A percentile compares a stretch with the other conserved stretches of the same genome.
Conservation (phyloP, 441 rosid genomes). For the Erodium trifolium region DNA sequence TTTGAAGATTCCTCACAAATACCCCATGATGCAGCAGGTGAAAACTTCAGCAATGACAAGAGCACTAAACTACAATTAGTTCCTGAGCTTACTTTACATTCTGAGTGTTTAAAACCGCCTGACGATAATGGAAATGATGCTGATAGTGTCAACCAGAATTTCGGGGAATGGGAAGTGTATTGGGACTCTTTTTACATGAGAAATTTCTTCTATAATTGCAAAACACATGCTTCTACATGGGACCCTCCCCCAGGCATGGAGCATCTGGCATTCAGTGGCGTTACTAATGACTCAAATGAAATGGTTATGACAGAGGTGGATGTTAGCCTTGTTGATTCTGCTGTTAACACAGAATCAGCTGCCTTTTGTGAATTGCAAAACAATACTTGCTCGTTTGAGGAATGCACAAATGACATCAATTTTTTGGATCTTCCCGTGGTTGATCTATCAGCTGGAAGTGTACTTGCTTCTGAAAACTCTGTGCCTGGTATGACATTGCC, state of each 20-base stretch:
- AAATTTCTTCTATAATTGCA: conserved; percentile 54
- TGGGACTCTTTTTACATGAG: conserved; percentile 68
- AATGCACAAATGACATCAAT: conserved; percentile 19
- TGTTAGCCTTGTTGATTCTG: conserved; percentile 19
- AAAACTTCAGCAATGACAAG: conserved; percentile 15
- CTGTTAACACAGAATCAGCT: conserved; percentile 10
- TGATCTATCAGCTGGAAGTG: conserved; percentile 16
- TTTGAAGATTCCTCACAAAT: conserved; percentile 17
- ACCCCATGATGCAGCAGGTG: conserved; percentile 17
- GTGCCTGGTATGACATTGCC: conserved; percentile 15
- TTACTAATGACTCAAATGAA: conserved; percentile 24
- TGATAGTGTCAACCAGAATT: conserved; percentile 20
- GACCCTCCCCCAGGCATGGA: conserved; percentile 62
- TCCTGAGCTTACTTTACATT: conserved; percentile 23
- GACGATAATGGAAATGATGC: conserved; percentile 22
- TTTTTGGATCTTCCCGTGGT: conserved; percentile 27
- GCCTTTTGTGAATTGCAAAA: conserved; percentile 18
- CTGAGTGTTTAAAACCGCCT: conserved; percentile 25
- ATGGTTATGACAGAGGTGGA: conserved; percentile 25
- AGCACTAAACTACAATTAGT: conserved; percentile 16
- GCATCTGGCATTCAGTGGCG: conserved; percentile 29
- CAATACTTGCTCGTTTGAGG: conserved; percentile 16
- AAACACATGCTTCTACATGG: conserved; percentile 64
- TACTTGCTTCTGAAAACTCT: conserved; percentile 15
- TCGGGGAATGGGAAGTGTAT: conserved; percentile 56